Conservation (phyloP, 345 rosid species). For the Eucalyptus pauciflora region DNA sequence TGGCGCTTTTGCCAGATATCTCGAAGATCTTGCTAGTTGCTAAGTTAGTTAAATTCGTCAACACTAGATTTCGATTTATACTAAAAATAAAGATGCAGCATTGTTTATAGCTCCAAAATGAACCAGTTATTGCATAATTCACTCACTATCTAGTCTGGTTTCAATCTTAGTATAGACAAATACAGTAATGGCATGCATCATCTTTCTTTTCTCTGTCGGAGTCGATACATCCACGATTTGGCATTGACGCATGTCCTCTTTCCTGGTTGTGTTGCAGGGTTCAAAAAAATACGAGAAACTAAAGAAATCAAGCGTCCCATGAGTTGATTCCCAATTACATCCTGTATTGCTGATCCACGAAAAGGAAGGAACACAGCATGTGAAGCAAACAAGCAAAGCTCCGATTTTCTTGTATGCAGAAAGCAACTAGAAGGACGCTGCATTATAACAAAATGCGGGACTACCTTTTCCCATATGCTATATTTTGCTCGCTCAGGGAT, state of each 20-base stretch:
- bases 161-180: background rate
- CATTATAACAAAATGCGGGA: background rate
- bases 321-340: background rate
- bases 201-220: background rate
- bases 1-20: background rate
- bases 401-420: background rate
- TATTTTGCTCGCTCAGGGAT: background rate
- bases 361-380: background rate
- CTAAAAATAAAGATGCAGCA: background rate
- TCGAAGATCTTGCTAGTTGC: background rate
- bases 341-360: background rate
- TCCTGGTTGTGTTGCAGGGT: slow-evolving; percentile 20
- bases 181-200: background rate
- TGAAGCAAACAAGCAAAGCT: background rate
- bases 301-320: background rate
- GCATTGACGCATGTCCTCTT: background rate
- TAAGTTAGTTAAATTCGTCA: background rate
- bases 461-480: background rate
- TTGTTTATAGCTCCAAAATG: background rate
- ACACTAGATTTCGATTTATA: background rate
- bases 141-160: background rate
- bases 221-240: background rate
- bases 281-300: slow-evolving; percentile 40
- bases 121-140: background rate
- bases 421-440: background rate